Evolutionary conservation across 2,329 filamentous ascomycete species (phyloP).

Genomic region (Thielaviopsis musarum): DNA sequence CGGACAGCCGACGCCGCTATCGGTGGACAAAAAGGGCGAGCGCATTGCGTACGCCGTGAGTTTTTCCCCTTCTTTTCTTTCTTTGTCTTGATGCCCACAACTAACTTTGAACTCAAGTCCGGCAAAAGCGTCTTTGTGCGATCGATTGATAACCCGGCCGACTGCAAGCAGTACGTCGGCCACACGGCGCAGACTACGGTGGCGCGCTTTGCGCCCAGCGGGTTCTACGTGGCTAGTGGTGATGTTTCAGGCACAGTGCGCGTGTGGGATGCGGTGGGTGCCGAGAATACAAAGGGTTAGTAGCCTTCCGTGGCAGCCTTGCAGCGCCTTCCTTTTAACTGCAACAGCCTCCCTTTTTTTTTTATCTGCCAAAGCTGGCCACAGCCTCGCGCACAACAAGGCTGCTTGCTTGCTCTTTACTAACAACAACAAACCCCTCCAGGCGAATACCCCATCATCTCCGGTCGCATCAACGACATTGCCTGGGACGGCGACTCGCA

Average conservation of each 20-base stretch:
- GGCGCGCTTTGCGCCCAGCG: slow-evolving; percentile 82
- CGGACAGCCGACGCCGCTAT: slow-evolving; percentile 78
- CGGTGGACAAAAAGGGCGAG: slow-evolving; percentile 75
- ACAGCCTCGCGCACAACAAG: background rate
- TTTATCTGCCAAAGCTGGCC: background rate
- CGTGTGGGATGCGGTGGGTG: slow-evolving; percentile 85
- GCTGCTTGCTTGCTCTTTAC: background rate
- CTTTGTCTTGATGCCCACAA: background rate
- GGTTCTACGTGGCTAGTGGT: slow-evolving; percentile 87
- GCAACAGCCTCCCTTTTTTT: background rate
- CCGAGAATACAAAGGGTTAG: slow-evolving; percentile 58
- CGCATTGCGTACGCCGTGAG: slow-evolving; percentile 81
- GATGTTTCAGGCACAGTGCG: slow-evolving; percentile 71
- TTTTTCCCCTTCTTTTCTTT: slow-evolving; percentile 9
- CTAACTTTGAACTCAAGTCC: slow-evolving; percentile 35
- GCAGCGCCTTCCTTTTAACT: background rate
- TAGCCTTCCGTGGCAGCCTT: background rate
- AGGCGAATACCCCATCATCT: slow-evolving; percentile 86
- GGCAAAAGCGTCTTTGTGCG: slow-evolving; percentile 95
- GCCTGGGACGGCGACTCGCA: slow-evolving; percentile 97
- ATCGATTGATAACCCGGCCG: slow-evolving; percentile 75
- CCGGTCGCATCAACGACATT: slow-evolving; percentile 86
- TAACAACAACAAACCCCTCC: background rate
- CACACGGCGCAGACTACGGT: slow-evolving; percentile 83
- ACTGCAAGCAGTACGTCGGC: slow-evolving; percentile 77